Conservation (phyloP, 805 yeast genomes). For the Candida namnaoensis region DNA sequence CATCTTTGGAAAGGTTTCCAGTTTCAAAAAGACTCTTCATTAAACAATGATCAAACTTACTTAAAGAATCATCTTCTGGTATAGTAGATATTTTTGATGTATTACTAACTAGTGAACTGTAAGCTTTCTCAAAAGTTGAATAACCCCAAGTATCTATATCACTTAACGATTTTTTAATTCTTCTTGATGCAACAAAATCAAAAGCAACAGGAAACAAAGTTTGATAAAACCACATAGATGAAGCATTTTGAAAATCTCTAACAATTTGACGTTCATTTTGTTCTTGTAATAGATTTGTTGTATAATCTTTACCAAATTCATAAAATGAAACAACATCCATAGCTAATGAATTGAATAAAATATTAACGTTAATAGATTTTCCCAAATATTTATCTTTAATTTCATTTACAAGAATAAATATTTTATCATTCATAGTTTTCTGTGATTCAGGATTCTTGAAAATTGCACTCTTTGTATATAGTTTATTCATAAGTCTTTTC, state of each 20-base stretch:
- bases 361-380: slow-evolving; percentile 1
- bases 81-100: no score
- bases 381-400: slow-evolving; percentile 5
- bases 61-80: not conserved
- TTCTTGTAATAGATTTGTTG: not conserved
- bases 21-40: slow-evolving; percentile 12
- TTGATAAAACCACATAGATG: not conserved
- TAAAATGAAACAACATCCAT: not conserved
- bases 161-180: not conserved
- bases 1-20: slow-evolving; percentile 6
- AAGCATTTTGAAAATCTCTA: not conserved
- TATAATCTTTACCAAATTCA: not conserved
- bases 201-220: not conserved
- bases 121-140: not conserved
- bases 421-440: slow-evolving; percentile 22
- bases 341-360: not conserved
- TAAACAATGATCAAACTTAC: slow-evolving; percentile 8
- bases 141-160: not conserved
- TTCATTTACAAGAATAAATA: slow-evolving; percentile 17
- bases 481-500: not conserved
- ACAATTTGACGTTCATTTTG: not conserved
- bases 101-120: not conserved
- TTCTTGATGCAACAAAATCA: not conserved
- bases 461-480: not conserved
- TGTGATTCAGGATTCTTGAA: slow-evolving; percentile 19